Evolutionary conservation across 805 yeast genomes (phyloP).

Genomic region (Scheffersomyces coipomensis): DNA sequence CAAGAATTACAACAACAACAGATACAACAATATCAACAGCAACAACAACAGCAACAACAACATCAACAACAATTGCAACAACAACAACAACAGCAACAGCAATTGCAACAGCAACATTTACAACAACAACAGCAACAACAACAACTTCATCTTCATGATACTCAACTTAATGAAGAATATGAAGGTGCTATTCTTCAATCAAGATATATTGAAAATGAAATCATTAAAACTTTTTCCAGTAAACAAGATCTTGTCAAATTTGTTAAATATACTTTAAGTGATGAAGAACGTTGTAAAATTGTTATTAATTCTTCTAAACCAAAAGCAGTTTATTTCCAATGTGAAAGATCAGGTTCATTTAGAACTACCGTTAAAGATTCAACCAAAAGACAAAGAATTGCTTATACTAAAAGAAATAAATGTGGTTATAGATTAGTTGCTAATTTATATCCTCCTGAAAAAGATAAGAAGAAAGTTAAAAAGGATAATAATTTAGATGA

Average conservation of each 20-base stretch:
- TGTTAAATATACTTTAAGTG: slow-evolving; percentile 38
- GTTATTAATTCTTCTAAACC: slow-evolving; percentile 48
- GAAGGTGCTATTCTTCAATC: slow-evolving; percentile 18
- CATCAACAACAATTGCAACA: slow-evolving; percentile 8
- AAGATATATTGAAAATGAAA: slow-evolving; percentile 28
- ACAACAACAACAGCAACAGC: slow-evolving; percentile 5
- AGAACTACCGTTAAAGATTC: slow-evolving; percentile 48
- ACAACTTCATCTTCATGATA: slow-evolving; percentile 6
- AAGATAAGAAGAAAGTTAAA: slow-evolving; percentile 35
- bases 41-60: slow-evolving; percentile 11
- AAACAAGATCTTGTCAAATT: slow-evolving; percentile 26
- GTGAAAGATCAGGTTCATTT: slow-evolving; percentile 44
- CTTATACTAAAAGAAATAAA: slow-evolving; percentile 46
- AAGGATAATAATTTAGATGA: slow-evolving; percentile 26
- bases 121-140: slow-evolving; percentile 5
- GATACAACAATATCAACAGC: slow-evolving; percentile 12
- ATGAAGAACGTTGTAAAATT: slow-evolving; percentile 38
- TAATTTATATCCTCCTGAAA: slow-evolving; percentile 43
- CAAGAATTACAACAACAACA: slow-evolving; percentile 10
- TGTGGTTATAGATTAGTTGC: slow-evolving; percentile 47
- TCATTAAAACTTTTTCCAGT: slow-evolving; percentile 25
- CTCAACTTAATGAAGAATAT: slow-evolving; percentile 9
- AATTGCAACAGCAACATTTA: slow-evolving; percentile 7
- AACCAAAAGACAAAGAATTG: slow-evolving; percentile 44
- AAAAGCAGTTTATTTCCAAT: slow-evolving; percentile 47